Evolutionary conservation across 148 eudicot species (phyloP).

Genomic region (Euryodendron excelsum): DNA sequence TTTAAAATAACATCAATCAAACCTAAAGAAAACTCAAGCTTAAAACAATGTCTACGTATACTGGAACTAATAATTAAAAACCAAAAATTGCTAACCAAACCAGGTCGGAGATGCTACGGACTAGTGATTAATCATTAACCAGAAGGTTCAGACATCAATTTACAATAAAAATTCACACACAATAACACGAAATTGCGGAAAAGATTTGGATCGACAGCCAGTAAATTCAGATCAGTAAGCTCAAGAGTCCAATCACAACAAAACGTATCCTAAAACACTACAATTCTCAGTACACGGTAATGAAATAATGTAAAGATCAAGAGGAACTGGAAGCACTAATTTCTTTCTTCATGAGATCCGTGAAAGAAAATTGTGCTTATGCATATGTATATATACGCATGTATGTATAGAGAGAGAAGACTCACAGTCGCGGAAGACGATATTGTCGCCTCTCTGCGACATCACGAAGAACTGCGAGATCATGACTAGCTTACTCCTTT

Average conservation of each 20-base stretch:
- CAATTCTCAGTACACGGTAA: too few species aligned
- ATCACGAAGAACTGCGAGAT: conserved; percentile 89
- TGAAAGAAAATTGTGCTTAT: neutral
- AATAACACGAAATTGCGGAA: neutral
- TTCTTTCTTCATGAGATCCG: neutral
- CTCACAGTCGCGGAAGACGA: conserved; percentile 84
- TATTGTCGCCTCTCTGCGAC: conserved; percentile 85
- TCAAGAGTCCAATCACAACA: too few species aligned
- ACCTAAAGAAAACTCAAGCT: neutral
- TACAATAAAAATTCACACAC: neutral
- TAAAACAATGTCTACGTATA: neutral
- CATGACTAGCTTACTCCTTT: conserved; percentile 23
- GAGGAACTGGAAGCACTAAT: neutral
- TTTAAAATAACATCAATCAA: neutral
- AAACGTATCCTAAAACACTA: too few species aligned
- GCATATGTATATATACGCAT: neutral
- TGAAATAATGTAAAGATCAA: neutral
- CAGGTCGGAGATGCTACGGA: too few species aligned
- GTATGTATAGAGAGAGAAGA: neutral
- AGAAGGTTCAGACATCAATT: neutral
- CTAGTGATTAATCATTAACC: neutral
- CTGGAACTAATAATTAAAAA: neutral
- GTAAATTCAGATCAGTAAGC: neutral
- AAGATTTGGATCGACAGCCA: neutral
- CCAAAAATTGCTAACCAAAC: neutral